phyloP scores from a whole-genome alignment of 345 rosid species.

The Fremontodendron californicum region DNA sequence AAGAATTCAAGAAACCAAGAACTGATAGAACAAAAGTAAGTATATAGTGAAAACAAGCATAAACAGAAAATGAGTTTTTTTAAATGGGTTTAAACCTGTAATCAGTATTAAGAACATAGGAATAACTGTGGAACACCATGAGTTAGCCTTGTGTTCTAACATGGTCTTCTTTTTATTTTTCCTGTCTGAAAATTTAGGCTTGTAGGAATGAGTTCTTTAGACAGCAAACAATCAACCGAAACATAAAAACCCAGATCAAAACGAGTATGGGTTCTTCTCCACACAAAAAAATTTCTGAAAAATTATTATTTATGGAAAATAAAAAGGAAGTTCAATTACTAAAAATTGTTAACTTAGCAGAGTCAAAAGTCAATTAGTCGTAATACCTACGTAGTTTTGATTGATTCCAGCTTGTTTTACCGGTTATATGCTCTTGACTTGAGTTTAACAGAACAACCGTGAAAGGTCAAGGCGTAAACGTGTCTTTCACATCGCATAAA shows the following conservation, averaged over 20 bases:
- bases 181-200: not conserved
- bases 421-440: not conserved
- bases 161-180: conserved; percentile 12
- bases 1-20: not conserved
- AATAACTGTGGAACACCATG: conserved; percentile 22
- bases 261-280: not conserved
- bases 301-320: not conserved
- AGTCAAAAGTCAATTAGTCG: not conserved
- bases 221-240: not conserved
- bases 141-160: conserved; percentile 30
- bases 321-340: not conserved
- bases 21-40: not conserved
- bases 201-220: not conserved
- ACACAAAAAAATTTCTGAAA: not conserved
- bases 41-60: not conserved
- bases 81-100: conserved; percentile 16
- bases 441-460: not conserved
- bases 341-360: not conserved
- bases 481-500: too few species aligned
- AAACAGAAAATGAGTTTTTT: not conserved
- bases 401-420: not conserved
- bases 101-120: conserved; percentile 22
- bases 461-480: too few species aligned
- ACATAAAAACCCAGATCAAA: not conserved
- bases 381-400: not conserved